Evolutionary conservation across 2,329 filamentous ascomycete genomes (phyloP).

Genomic region (Zasmidium citrigriseum): DNA sequence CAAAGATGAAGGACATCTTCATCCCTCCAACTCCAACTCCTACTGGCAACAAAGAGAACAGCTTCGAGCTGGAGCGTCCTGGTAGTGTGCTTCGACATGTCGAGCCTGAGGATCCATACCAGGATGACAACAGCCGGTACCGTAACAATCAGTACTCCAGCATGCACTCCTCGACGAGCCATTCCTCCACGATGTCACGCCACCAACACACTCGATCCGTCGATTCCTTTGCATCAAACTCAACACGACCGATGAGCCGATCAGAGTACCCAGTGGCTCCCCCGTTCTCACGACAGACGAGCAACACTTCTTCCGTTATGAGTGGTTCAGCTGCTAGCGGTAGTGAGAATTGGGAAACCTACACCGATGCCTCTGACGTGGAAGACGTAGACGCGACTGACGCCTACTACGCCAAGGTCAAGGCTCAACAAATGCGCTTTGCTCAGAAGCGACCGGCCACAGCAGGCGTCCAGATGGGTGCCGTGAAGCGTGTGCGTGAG

Average conservation of each 20-base stretch:
- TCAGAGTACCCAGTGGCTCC: slow-evolving; percentile 31
- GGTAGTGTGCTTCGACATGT: slow-evolving; percentile 61
- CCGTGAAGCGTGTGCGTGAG: slow-evolving; percentile 28
- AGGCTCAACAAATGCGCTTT: slow-evolving; percentile 58
- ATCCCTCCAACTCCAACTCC: slow-evolving; percentile 55
- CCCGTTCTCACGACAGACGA: slow-evolving; percentile 33
- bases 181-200: slow-evolving; percentile 8
- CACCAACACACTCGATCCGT: slow-evolving; percentile 18
- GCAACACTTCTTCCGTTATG: slow-evolving; percentile 37
- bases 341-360: slow-evolving; percentile 98
- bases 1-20: slow-evolving; percentile 87
- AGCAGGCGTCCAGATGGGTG: slow-evolving; percentile 17
- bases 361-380: slow-evolving; percentile 64
- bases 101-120: slow-evolving; percentile 78
- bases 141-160: slow-evolving; percentile 23
- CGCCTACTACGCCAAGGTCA: slow-evolving; percentile 76
- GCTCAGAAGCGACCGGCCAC: slow-evolving; percentile 29
- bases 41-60: slow-evolving; percentile 31
- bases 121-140: slow-evolving; percentile 56
- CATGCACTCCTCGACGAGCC: slow-evolving; percentile 19
- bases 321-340: slow-evolving; percentile 45
- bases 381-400: slow-evolving; percentile 68
- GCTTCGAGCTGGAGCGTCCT: slow-evolving; percentile 51
- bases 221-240: slow-evolving; percentile 27
- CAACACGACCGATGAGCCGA: slow-evolving; percentile 30